A percentile compares a stretch with the other conserved stretches of the same genome.
Evolutionary conservation across 805 yeast genomes (phyloP).

Genomic region (Lipomyces anomalus): DNA sequence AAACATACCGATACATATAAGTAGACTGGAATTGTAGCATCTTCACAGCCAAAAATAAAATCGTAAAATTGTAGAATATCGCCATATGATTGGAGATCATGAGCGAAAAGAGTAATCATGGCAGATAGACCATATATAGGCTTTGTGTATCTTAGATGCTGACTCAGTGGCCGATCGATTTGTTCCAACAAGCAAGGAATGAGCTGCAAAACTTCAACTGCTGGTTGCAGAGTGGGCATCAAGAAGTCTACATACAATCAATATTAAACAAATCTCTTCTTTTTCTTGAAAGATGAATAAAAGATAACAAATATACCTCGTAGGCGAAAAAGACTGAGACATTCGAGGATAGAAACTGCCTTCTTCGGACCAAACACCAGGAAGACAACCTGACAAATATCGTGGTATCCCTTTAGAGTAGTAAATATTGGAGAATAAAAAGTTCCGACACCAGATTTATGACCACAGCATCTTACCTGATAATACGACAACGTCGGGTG

Average conservation of each 20-base stretch:
- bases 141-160: conserved; percentile 37
- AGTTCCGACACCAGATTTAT: neutral
- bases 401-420: conserved; percentile 90
- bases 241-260: conserved; percentile 56
- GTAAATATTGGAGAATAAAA: too few relatives aligned
- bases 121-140: conserved; percentile 73
- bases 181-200: conserved; percentile 56
- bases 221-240: conserved; percentile 61
- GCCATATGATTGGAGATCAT: conserved; percentile 49
- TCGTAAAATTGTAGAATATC: conserved; percentile 64
- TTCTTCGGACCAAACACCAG: conserved; percentile 42
- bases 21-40: conserved; percentile 51
- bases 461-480: conserved; percentile 38
- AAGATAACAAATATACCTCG: conserved; percentile 33
- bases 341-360: conserved; percentile 42
- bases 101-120: conserved; percentile 71
- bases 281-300: too few relatives aligned
- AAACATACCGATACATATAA: conserved; percentile 47
- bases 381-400: conserved; percentile 64
- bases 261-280: too few relatives aligned
- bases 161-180: conserved; percentile 44
- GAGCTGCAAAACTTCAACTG: conserved; percentile 58
- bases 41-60: conserved; percentile 50
- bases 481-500: conserved; percentile 67
- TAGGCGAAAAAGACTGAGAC: conserved; percentile 54